Percentiles rank a stretch among this genome's conserved stretches.
These are phyloP conservation scores for Helichrysum umbraculigerum DNA, from an alignment of 129 eudicot species.

Conservation along the genomic window DNA sequence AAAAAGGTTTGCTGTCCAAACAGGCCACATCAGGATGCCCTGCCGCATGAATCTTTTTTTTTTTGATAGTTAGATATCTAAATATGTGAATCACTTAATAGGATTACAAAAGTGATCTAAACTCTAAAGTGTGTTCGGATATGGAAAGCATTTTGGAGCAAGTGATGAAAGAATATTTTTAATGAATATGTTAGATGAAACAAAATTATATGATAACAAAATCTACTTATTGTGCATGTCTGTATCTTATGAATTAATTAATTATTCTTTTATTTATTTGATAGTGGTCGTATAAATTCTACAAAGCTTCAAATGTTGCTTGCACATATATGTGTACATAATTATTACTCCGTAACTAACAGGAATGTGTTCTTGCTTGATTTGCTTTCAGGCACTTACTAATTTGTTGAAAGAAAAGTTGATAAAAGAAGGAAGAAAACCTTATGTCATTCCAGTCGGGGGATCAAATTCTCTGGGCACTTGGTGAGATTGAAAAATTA, in stretches of 20 bases:
- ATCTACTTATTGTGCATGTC: no score
- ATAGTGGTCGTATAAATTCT: not conserved
- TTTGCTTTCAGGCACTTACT: slow-evolving; percentile 65
- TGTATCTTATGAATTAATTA: no score
- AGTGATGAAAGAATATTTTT: no score
- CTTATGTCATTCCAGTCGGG: slow-evolving; percentile 98
- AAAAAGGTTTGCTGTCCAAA: not conserved
- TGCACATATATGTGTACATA: slow-evolving; percentile 22
- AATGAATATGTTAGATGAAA: no score
- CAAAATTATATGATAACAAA: not conserved
- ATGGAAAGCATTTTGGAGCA: not conserved
- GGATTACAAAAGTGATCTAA: not conserved
- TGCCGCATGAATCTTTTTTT: not conserved
- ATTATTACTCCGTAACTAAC: not conserved
- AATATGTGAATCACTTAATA: not conserved
- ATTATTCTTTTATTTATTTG: not conserved
- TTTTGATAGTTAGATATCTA: not conserved
- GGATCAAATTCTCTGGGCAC: slow-evolving; percentile 97
- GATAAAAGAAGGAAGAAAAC: slow-evolving; percentile 86
- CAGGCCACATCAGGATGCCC: not conserved
- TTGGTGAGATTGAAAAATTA: slow-evolving; percentile 53
- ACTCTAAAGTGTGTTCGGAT: not conserved
- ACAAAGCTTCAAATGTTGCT: slow-evolving; percentile 10
- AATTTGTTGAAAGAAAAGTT: slow-evolving; percentile 78
- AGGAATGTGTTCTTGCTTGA: slow-evolving; percentile 5